phyloP scores from a whole-genome alignment of 306 rosid species.

The Erythrophleum fordii region DNA sequence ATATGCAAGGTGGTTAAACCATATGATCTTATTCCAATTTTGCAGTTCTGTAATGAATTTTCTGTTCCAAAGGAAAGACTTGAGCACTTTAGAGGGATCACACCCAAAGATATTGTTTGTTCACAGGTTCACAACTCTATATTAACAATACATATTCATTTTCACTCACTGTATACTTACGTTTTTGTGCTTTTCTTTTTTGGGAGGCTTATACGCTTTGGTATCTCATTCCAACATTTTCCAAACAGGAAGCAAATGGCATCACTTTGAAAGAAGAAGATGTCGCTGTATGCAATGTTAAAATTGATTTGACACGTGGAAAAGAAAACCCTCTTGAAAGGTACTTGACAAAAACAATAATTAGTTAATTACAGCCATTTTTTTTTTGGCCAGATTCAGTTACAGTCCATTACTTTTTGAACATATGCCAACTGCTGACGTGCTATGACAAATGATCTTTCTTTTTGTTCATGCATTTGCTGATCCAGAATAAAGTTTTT shows the following conservation, averaged over 20 bases:
- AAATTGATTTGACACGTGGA: constrained; percentile 86
- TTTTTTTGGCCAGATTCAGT: too few species aligned
- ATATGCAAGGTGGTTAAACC: background rate
- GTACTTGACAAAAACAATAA: constrained; percentile 44
- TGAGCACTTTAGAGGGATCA: constrained; percentile 65
- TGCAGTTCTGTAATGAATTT: constrained; percentile 90
- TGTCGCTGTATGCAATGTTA: constrained; percentile 68
- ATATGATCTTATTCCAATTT: constrained; percentile 20
- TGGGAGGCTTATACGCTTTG: background rate
- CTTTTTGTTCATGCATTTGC: constrained; percentile 52
- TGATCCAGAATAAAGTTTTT: constrained; percentile 76
- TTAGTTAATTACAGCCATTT: background rate
- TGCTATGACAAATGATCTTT: constrained; percentile 35
- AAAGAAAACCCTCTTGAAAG: constrained; percentile 78
- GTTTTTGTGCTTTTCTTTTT: background rate
- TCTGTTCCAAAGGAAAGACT: constrained; percentile 80
- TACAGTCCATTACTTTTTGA: background rate
- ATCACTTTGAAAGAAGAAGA: constrained; percentile 73
- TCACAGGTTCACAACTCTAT: constrained; percentile 65
- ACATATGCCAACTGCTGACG: constrained; percentile 9
- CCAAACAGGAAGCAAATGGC: constrained; percentile 51
- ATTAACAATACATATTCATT: constrained; percentile 11
- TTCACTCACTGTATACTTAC: background rate
- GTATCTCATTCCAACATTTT: background rate
- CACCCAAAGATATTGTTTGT: constrained; percentile 84